Base-by-base conservation (phyloP, 257 asterid species). In the Lycium barbarum region DNA sequence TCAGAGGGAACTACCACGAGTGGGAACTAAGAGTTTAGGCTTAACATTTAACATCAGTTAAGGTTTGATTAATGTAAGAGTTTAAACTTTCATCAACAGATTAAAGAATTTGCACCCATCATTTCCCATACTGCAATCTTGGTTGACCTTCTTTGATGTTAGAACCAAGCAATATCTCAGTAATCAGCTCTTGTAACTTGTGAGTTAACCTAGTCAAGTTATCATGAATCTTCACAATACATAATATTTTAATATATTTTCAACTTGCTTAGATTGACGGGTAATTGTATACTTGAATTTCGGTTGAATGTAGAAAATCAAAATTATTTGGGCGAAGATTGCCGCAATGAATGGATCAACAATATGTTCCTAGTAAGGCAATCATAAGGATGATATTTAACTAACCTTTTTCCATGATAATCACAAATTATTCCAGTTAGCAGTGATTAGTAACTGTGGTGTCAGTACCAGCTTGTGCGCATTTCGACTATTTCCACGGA, bases 1-100 rank as follows among this genome's bases (percentile, higher is more conserved):
- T 40, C 66, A 1, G 81, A 85, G 61, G 84, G 87, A 67, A 84
- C 85, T n/a, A 90, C 87, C 84, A 84, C 80, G 58, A 88, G 80
- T 49, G 74, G 83, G 79, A 90, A 92, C 2, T 81, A 91, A 5
- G 87, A 83, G 49, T 40, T 33, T 33, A 53, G 6, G 49, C 66
- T 70, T 78, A 54, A 53, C 65, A 78, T 33, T 8, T 17, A 33
- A 78, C 33, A 26, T 78, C 49, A 76, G 65, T 51, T 76, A 14
- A 26, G 53, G 63, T 26, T 51, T 53, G 65, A 54, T 26, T 26
- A 76, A 51, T 22, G 26, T 53, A 26, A 51, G 65, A 51, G 2
- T 2, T 1, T 18, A 9, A 7, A 13, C 70, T 63, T 63, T 22
- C 38, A 10, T 63, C 36, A 20, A 59, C 2, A 59, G 12, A 63